phyloP scores from a whole-genome alignment of 2,329 filamentous ascomycete species.

The Dothistroma pini region DNA sequence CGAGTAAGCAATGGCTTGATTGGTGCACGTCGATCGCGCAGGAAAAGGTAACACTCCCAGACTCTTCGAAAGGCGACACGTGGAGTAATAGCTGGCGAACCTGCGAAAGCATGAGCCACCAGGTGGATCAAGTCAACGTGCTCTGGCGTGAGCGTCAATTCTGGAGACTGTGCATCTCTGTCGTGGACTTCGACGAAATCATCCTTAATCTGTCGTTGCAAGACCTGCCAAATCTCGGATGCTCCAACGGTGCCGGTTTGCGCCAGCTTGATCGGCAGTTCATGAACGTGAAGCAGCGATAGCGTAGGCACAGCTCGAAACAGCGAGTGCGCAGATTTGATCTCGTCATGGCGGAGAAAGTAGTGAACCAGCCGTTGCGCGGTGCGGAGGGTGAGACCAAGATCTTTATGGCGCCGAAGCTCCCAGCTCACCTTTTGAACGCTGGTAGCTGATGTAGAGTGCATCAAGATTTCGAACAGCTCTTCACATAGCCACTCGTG shows the following conservation, averaged over 20 bases:
- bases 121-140: conserved; percentile 44
- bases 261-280: conserved; percentile 24
- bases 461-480: neutral
- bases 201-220: conserved; percentile 8
- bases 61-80: conserved; percentile 46
- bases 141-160: conserved; percentile 31
- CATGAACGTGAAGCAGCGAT: conserved; percentile 17
- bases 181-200: conserved; percentile 4
- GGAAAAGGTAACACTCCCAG: conserved; percentile 46
- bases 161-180: neutral
- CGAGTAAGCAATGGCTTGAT: conserved; percentile 44
- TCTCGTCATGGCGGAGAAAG: conserved; percentile 13
- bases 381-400: neutral
- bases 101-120: conserved; percentile 45
- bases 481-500: neutral
- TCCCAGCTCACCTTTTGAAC: neutral
- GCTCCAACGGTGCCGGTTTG: neutral
- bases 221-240: conserved; percentile 2
- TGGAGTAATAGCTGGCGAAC: conserved; percentile 35
- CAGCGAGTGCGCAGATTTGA: conserved; percentile 18
- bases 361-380: neutral
- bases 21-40: conserved; percentile 42
- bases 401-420: neutral
- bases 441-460: neutral
- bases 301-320: conserved; percentile 19